These are phyloP conservation scores for Priceomyces medius DNA, from an alignment of 805 yeast species.

Conservation along the genomic window DNA sequence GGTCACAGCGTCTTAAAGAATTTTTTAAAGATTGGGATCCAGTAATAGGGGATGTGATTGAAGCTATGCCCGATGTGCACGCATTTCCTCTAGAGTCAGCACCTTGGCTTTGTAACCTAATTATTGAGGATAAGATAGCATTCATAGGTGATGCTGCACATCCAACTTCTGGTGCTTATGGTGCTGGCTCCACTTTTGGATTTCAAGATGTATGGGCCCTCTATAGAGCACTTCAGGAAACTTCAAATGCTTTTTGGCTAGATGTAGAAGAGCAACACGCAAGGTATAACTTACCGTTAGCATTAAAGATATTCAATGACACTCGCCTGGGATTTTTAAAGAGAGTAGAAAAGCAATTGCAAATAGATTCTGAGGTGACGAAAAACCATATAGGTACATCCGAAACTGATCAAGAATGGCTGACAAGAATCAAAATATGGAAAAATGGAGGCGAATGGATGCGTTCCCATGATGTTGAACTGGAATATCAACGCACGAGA, in stretches of 20 bases:
- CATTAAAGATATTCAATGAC: conserved; percentile 6
- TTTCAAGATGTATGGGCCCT: conserved; percentile 7
- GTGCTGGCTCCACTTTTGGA: conserved; percentile 7
- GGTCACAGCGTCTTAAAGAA: conserved; percentile 1
- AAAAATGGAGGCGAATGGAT: conserved; percentile 8
- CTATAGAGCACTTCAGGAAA: conserved; percentile 6
- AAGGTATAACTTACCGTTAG: conserved; percentile 3
- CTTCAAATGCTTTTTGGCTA: conserved; percentile 5
- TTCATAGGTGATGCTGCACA: conserved; percentile 8
- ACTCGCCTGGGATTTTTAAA: conserved; percentile 5
- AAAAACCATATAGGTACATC: neutral
- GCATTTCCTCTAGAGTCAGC: conserved; percentile 7
- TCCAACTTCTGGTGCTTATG: conserved; percentile 9
- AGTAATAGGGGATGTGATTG: conserved; percentile 1
- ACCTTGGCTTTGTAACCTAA: conserved; percentile 4
- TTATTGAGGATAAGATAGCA: conserved; percentile 1
- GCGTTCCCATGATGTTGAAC: conserved; percentile 5
- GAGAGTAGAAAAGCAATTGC: conserved; percentile 7
- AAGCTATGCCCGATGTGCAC: conserved; percentile 4
- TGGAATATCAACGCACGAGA: conserved; percentile 4
- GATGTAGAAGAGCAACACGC: neutral
- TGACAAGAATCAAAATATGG: neutral
- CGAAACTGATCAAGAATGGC: conserved; percentile 4
- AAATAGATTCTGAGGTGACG: neutral
- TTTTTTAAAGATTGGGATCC: conserved; percentile 6